Evolutionary conservation across 768 basidiomycete species (phyloP).

Genomic region (Mrakia frigida): DNA sequence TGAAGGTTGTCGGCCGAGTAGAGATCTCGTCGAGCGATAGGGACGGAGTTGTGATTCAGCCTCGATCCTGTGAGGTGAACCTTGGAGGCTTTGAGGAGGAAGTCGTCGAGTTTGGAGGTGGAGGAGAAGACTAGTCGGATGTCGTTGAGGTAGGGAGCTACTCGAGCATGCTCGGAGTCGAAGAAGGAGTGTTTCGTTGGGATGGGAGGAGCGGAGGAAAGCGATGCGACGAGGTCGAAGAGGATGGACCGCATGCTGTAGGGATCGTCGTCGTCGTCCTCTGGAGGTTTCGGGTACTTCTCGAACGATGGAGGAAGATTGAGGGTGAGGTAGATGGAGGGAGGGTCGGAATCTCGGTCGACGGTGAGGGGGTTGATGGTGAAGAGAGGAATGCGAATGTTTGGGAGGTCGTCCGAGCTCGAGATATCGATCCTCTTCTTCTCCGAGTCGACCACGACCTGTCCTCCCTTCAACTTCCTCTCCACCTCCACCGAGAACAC

Average conservation of each 20-base stretch:
- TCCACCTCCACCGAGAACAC: neutral
- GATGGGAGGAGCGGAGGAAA: neutral
- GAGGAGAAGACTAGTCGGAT: neutral
- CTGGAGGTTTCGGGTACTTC: neutral
- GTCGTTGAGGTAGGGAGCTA: neutral
- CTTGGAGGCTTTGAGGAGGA: neutral
- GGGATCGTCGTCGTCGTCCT: neutral
- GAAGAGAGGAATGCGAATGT: neutral
- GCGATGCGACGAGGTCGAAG: neutral
- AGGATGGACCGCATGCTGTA: neutral
- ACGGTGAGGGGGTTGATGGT: neutral
- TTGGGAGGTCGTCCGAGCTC: neutral
- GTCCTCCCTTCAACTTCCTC: neutral
- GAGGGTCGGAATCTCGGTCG: neutral
- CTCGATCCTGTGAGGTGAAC: neutral
- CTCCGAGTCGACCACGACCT: neutral
- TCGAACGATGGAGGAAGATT: neutral
- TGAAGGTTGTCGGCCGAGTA: neutral
- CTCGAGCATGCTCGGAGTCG: neutral
- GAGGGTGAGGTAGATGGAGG: neutral
- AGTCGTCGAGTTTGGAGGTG: neutral
- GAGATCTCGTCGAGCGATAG: neutral
- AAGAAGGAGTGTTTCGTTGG: neutral
- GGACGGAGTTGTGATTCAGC: neutral
- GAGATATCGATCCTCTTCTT: neutral